Conservation (phyloP, 495 filamentous ascomycete species). For the Penicillium salamii region DNA sequence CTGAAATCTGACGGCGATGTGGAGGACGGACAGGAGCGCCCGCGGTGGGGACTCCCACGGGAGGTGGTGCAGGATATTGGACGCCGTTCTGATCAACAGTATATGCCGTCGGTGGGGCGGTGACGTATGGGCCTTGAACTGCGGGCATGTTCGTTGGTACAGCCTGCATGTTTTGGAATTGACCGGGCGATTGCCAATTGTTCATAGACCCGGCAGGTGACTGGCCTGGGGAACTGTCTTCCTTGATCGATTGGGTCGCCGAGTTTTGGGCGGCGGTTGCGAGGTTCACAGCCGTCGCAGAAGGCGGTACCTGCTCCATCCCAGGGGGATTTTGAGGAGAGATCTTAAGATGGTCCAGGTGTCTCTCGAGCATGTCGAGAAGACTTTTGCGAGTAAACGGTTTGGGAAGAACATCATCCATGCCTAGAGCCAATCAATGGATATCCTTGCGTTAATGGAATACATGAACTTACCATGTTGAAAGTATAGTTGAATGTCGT, state of each 20-base stretch:
- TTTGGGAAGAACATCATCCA: slow-evolving; percentile 97
- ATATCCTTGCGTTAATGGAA: slow-evolving; percentile 14
- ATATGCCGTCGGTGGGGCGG: slow-evolving; percentile 41
- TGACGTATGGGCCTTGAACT: slow-evolving; percentile 52
- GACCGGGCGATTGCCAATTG: slow-evolving; percentile 71
- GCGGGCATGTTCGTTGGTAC: slow-evolving; percentile 47
- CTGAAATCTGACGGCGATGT: slow-evolving; percentile 64
- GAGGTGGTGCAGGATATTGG: slow-evolving; percentile 46
- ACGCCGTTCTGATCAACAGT: slow-evolving; percentile 52
- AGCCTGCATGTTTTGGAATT: slow-evolving; percentile 62
- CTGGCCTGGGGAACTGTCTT: slow-evolving; percentile 77
- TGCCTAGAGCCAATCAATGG: slow-evolving; percentile 57
- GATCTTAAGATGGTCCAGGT: slow-evolving; percentile 74
- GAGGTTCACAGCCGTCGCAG: slow-evolving; percentile 48
- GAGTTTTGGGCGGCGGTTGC: slow-evolving; percentile 43
- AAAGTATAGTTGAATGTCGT: slow-evolving; percentile 97
- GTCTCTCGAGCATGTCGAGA: slow-evolving; percentile 84
- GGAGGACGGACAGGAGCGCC: slow-evolving; percentile 37
- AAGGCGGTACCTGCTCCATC: slow-evolving; percentile 51
- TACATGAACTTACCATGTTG: slow-evolving; percentile 72
- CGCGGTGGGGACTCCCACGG: slow-evolving; percentile 48
- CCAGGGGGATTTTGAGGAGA: slow-evolving; percentile 36
- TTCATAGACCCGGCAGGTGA: slow-evolving; percentile 67
- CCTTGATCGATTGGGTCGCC: slow-evolving; percentile 65
- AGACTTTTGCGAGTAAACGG: slow-evolving; percentile 97